Evolutionary conservation across 352 stramenopile genomes (phyloP), one percentile per base, ranked within the genome.

Genomic region (Thalassiosira hispida): DNA sequence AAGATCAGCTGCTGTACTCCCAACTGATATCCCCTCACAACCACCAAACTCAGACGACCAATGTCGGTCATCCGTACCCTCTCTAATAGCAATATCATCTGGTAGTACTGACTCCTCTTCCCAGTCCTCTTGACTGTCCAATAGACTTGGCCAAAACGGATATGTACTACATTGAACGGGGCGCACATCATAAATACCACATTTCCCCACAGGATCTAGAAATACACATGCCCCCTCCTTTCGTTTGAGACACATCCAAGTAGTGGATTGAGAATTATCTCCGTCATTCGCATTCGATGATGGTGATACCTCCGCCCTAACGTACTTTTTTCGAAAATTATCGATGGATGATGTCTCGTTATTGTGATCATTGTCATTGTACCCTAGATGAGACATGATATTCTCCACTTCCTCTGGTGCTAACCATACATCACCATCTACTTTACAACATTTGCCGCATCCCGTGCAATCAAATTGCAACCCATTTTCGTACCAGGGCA

Each of bases 131-230:
- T 53, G n/a, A 56, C 59, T 77, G 53, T 31, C 53, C 52, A 90
- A 42, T 33, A 90, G 61, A 44, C 67, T 83, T 22, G 79, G 73
- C 83, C 83, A 90, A 71, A 90, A 90, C 9, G 83, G 83, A 84
- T 90, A 90, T 20, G 83, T 90, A 1, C 16, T 61, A 61, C 83
- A 90, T 49, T 90, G 83, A 31, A 83, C 35, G 1, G 83, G 83
- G 12, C 83, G 42, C 11, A 73, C 73, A 5, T 84, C 79, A 70
- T 90, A 90, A 42, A 90, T 90, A 18, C 47, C 64, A 52, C 83
- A 90, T 67, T 73, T 56, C n/a, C 76, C 79, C 1, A 70, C 47
- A 52, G 53, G 42, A 67, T 86, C 63, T 7, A 90, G 60, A 69
- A 90, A 90, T n/a, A 90, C 67, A 46, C 83, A 90, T 35, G 66